Conservation (phyloP, 768 basidiomycete species). For the Boletus reticulatus region DNA sequence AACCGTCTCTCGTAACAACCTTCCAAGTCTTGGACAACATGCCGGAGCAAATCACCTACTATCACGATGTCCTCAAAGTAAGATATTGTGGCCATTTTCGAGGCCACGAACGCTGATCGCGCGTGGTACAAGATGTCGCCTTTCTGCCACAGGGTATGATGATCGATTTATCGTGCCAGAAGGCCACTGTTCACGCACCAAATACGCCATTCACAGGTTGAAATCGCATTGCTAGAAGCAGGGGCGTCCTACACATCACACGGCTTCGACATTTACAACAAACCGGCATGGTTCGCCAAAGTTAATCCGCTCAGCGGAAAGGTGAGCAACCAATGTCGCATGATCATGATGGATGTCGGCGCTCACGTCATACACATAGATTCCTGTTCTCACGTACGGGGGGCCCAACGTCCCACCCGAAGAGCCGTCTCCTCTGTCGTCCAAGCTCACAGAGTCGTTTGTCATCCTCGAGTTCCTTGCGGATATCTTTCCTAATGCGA, state of each 20-base stretch:
- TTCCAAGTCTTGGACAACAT: neutral
- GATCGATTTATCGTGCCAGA: neutral
- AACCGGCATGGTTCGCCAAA: constrained; percentile 64
- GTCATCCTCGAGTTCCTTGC: constrained; percentile 66
- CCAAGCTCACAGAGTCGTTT: constrained; percentile 61
- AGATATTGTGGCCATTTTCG: neutral
- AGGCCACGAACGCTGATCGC: neutral
- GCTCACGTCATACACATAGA: constrained; percentile 28
- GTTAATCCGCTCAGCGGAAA: constrained; percentile 60
- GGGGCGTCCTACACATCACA: constrained; percentile 45
- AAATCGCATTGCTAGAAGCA: constrained; percentile 58
- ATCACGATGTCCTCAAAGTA: constrained; percentile 37
- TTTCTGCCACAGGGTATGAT: constrained; percentile 49
- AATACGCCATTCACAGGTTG: constrained; percentile 35
- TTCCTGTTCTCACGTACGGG: constrained; percentile 59
- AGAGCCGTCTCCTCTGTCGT: constrained; percentile 54
- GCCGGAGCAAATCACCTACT: constrained; percentile 38
- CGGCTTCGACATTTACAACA: constrained; percentile 58
- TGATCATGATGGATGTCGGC: too few relatives aligned
- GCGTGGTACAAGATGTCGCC: constrained; percentile 46
- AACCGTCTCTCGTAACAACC: too few relatives aligned
- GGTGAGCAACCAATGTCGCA: constrained; percentile 32
- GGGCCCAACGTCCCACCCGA: constrained; percentile 53
- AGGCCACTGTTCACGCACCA: too few relatives aligned
- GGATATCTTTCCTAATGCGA: constrained; percentile 48